Evolutionary conservation across 495 filamentous ascomycete species (phyloP), one percentile per base, ranked within the genome.

Genomic region (Rhypophila decipiens): DNA sequence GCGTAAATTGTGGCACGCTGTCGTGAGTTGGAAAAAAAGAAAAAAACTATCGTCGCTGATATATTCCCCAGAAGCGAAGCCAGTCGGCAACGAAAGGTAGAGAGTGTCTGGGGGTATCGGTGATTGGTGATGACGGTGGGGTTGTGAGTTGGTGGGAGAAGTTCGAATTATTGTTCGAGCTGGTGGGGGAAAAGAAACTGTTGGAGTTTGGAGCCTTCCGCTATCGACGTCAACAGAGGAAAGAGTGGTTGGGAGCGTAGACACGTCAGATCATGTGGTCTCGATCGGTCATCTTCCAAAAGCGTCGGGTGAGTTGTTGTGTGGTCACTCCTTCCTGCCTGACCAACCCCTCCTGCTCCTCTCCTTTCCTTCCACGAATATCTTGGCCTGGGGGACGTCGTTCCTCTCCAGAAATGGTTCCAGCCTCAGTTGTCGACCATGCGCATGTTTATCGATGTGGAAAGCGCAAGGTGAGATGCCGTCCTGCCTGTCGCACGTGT

Each of bases 231-330:
- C 27, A 13, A 31, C 27, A 31, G 27, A 13, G 13, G 27, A 13
- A 7, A 31, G 27, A 13, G 13, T 31, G 27, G 7, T 31, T 22
- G 38, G 38, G 20, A 8, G 21, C 17, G 39, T 27, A 23, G 38
- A 20, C 15, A 57, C 51, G 58, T 58, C 55, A 61, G 47, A 55
- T 46, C 17, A 52, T n/a, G n/a, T n/a, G 55, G 47, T 44, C 40
- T 27, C 43, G 33, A 51, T 48, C 48, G 47, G 55, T 55, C 55
- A 61, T 58, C 51, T 51, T 58, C 13, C 44, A 34, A 47, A 42
- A n/a, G n/a, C 18, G 36, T 31, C 17, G 19, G 37, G 23, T 21
- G 27, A 17, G n/a, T 10, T 23, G 9, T 46, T 46, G 35, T 46
- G 31, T 15, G 18, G 31, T 42, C 18, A 46, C 37, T 39, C 31